Percentiles rank a stretch among this genome's conserved stretches.
phyloP scores from a whole-genome alignment of 768 basidiomycete genomes.

The Arthromyces matolae region DNA sequence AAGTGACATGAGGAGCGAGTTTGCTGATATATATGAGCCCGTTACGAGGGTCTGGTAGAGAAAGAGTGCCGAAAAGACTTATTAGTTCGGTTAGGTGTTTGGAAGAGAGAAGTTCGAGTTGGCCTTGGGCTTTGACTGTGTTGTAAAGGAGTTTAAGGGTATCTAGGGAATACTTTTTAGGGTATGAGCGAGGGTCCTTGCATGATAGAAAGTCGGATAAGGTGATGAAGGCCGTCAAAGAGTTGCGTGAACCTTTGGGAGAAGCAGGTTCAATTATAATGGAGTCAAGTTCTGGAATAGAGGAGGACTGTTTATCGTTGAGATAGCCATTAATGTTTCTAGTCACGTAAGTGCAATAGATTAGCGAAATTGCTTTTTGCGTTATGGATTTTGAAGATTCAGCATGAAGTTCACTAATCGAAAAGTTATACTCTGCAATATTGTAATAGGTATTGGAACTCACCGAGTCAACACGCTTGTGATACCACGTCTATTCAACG shows the following conservation, averaged over 20 bases:
- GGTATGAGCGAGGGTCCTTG: slow-evolving; percentile 12
- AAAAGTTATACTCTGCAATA: background rate
- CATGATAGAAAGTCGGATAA: slow-evolving; percentile 22
- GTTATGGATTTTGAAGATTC: background rate
- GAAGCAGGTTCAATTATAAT: background rate
- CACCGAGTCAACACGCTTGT: slow-evolving; percentile 3
- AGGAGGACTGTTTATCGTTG: background rate
- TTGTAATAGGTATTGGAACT: background rate
- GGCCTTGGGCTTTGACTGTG: slow-evolving; percentile 28
- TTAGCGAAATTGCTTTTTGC: background rate
- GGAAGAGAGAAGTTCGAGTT: slow-evolving; percentile 31
- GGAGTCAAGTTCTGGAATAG: background rate
- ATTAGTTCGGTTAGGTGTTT: slow-evolving; percentile 40
- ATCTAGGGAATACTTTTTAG: slow-evolving; percentile 25
- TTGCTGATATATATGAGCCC: slow-evolving; percentile 27
- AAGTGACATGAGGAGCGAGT: slow-evolving; percentile 25
- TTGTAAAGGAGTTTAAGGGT: slow-evolving; percentile 38
- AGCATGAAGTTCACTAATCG: background rate
- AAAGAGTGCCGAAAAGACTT: slow-evolving; percentile 48
- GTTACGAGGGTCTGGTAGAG: slow-evolving; percentile 25
- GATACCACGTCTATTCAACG: slow-evolving; percentile 33
- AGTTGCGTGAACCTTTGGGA: background rate
- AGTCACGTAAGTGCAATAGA: slow-evolving; percentile 3
- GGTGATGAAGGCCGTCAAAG: slow-evolving; percentile 12
- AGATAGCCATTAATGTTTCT: background rate